Percentiles rank a stretch among this genome's conserved stretches.
Conservation (phyloP, 129 eudicot species). For the Heracleum sosnowskyi region DNA sequence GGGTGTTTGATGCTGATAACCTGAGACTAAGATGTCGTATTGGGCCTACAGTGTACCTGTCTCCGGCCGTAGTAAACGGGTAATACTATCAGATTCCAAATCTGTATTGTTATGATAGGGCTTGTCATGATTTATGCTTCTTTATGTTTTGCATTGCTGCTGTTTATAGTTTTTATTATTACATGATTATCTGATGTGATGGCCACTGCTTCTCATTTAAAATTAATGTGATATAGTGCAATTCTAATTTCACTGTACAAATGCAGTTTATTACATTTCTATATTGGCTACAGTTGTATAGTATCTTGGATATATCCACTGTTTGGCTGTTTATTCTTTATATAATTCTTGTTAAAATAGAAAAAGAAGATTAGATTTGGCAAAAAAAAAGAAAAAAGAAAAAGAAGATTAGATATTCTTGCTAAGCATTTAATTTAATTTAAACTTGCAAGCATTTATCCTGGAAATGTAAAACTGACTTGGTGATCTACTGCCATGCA, state of each 20-base stretch:
- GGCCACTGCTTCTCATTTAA: neutral
- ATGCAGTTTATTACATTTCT: neutral
- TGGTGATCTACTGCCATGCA: constrained; percentile 14
- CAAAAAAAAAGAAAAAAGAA: no score
- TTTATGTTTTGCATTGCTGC: neutral
- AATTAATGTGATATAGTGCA: neutral
- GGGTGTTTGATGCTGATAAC: constrained; percentile 75
- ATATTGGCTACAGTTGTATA: neutral
- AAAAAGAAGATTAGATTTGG: no score
- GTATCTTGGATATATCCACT: neutral
- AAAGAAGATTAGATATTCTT: no score
- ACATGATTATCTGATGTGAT: neutral
- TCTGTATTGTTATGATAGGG: neutral
- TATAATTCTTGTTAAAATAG: neutral
- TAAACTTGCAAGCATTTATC: neutral
- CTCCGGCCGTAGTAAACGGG: constrained; percentile 53
- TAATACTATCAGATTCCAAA: constrained; percentile 20
- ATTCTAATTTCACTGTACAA: neutral
- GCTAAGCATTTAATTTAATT: neutral
- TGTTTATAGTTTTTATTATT: neutral
- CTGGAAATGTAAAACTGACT: neutral
- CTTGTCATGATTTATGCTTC: neutral
- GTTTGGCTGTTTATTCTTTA: neutral
- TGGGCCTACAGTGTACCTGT: constrained; percentile 67
- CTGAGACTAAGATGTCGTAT: constrained; percentile 75